These are phyloP conservation scores for Teunomyces stri DNA, from an alignment of 805 yeast genomes.

Conservation along the genomic window DNA sequence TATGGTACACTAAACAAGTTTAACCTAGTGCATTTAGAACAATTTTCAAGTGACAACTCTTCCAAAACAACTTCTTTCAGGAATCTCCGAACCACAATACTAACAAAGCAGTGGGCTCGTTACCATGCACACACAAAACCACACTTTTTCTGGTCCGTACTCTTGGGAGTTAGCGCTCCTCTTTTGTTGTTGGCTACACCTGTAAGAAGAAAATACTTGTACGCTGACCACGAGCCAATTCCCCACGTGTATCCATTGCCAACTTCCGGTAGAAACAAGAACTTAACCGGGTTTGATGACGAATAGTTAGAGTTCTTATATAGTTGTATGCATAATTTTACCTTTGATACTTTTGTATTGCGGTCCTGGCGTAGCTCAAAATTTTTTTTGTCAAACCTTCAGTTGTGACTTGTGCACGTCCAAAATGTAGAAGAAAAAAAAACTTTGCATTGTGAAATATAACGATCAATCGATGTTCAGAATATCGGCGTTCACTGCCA, in stretches of 20 bases:
- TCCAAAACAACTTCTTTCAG: not conserved
- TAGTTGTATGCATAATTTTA: conserved; percentile 2
- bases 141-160: conserved; percentile 63
- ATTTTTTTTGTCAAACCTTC: not conserved
- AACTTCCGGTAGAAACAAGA: conserved; percentile 48
- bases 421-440: conserved; percentile 1
- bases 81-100: conserved; percentile 5
- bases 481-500: conserved; percentile 3
- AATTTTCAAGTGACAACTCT: not conserved
- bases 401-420: not conserved
- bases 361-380: not conserved
- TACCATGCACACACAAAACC: conserved; percentile 77
- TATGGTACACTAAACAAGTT: too few relatives aligned
- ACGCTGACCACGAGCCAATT: conserved; percentile 61
- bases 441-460: not conserved
- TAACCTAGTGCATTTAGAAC: not conserved
- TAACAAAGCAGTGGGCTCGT: conserved; percentile 58
- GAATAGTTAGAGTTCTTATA: conserved; percentile 11
- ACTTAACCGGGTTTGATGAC: conserved; percentile 57
- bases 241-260: conserved; percentile 64
- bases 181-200: conserved; percentile 61
- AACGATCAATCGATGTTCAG: conserved; percentile 2
- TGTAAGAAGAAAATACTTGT: conserved; percentile 64
- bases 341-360: not conserved
- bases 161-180: conserved; percentile 68